Conservation (phyloP, 768 basidiomycete genomes). For the Trametes gibbosa region DNA sequence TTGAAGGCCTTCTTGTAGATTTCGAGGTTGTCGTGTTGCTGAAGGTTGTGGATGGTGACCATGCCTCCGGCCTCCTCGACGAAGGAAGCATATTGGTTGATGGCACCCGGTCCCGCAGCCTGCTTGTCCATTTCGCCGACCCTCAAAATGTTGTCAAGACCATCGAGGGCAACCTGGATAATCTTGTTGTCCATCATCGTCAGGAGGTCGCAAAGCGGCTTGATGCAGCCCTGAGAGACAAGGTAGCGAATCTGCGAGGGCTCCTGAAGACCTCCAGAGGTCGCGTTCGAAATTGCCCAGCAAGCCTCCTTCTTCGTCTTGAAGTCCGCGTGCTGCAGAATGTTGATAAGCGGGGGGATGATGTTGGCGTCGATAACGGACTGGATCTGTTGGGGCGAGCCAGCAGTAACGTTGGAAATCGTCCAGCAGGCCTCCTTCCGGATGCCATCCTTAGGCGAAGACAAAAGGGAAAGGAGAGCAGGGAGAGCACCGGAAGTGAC, state of each 20-base stretch:
- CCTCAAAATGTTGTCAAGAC: conserved; percentile 96
- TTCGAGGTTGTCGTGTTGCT: conserved; percentile 98
- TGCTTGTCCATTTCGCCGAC: conserved; percentile 95
- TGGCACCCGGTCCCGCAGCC: conserved; percentile 72
- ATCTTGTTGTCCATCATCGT: conserved; percentile 99
- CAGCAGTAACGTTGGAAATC: conserved; percentile 97
- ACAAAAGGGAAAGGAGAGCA: conserved; percentile 87
- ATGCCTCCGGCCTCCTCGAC: conserved; percentile 99
- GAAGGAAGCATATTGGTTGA: conserved; percentile 90
- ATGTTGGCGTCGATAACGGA: conserved; percentile 97
- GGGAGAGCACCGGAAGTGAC: conserved; percentile 97
- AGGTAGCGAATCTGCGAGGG: conserved; percentile 97
- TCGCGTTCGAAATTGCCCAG: conserved; percentile 99
- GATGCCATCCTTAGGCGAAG: conserved; percentile 97
- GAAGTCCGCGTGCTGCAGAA: conserved; percentile 96
- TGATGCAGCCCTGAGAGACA: conserved; percentile 96
- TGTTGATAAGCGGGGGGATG: conserved; percentile 97
- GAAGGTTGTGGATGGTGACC: conserved; percentile 97
- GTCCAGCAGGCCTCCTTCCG: conserved; percentile 99
- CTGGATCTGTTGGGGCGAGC: conserved; percentile 95
- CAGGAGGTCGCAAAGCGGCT: conserved; percentile 94
- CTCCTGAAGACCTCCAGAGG: conserved; percentile 95
- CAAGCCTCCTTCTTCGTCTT: conserved; percentile 99
- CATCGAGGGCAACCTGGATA: conserved; percentile 96
- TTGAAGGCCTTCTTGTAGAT: conserved; percentile 99